These are phyloP conservation scores for Aegilops longissima DNA, from an alignment of 176 grass and related monocot genomes.

Conservation along the genomic window DNA sequence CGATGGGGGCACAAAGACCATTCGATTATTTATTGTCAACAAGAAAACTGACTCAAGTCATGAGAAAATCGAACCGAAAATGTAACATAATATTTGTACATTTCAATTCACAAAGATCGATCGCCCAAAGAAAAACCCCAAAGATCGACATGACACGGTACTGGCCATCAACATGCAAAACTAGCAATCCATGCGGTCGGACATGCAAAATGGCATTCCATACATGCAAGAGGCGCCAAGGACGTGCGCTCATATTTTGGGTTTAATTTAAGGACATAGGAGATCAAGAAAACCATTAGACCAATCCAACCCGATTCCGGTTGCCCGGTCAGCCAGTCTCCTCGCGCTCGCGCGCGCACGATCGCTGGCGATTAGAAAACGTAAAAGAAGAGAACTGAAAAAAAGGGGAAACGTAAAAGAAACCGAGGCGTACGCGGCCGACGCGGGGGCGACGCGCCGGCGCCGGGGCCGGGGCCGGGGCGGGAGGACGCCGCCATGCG, in stretches of 20 bases:
- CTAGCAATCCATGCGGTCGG: neutral
- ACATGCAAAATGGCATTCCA: neutral
- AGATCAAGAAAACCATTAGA: neutral
- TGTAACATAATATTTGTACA: neutral
- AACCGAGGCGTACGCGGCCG: constrained; percentile 32
- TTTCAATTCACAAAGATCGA: neutral
- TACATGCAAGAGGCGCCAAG: neutral
- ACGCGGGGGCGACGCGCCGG: constrained; percentile 12
- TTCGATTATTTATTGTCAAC: neutral
- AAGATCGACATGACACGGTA: neutral
- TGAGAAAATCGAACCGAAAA: too few relatives aligned
- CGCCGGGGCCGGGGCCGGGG: neutral
- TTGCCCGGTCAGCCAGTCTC: neutral
- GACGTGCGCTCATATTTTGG: neutral
- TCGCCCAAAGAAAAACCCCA: too few relatives aligned
- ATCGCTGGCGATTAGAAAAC: neutral
- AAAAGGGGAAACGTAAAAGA: neutral
- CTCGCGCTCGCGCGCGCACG: neutral
- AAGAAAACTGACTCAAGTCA: too few relatives aligned
- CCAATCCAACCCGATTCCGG: neutral
- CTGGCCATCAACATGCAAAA: neutral
- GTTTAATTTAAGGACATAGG: neutral
- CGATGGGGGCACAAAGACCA: neutral
- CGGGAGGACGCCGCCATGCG: neutral
- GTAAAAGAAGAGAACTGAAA: neutral